Conservation (phyloP, 352 stramenopile genomes). For the Thalassiosira ordinaria region DNA sequence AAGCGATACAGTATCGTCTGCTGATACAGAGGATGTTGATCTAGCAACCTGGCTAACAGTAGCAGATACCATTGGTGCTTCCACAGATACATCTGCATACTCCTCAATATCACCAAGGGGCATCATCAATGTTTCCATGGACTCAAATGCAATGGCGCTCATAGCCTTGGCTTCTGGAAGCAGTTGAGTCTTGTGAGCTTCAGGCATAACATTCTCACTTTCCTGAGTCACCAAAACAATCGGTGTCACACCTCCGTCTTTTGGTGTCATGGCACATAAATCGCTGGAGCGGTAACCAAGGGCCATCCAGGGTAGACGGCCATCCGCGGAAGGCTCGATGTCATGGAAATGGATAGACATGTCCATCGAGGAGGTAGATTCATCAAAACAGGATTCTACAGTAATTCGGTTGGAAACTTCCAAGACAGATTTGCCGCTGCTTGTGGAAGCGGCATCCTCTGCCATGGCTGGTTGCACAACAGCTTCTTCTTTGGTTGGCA, state of each 20-base stretch:
- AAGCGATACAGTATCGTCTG: constrained; percentile 41
- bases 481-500: constrained; percentile 6
- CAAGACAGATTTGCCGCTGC: constrained; percentile 14
- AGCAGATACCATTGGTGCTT: constrained; percentile 13
- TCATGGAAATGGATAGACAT: constrained; percentile 51
- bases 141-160: constrained; percentile 16
- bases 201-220: constrained; percentile 6
- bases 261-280: constrained; percentile 57
- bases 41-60: neutral
- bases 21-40: constrained; percentile 3
- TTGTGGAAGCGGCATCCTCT: neutral
- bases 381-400: constrained; percentile 64
- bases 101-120: constrained; percentile 31
- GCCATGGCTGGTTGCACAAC: neutral
- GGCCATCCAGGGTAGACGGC: constrained; percentile 56
- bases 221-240: constrained; percentile 50
- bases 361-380: constrained; percentile 36
- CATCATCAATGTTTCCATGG: constrained; percentile 38
- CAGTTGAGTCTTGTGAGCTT: constrained; percentile 30
- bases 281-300: constrained; percentile 49
- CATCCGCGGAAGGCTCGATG: constrained; percentile 30
- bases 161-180: constrained; percentile 36
- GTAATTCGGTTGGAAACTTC: constrained; percentile 42
- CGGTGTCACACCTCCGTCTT: constrained; percentile 39
- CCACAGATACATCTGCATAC: constrained; percentile 37